Evolutionary conservation across 163 green algal genomes (phyloP), one percentile per base, ranked within the genome.

Genomic region (Scenedesmus sp.): DNA sequence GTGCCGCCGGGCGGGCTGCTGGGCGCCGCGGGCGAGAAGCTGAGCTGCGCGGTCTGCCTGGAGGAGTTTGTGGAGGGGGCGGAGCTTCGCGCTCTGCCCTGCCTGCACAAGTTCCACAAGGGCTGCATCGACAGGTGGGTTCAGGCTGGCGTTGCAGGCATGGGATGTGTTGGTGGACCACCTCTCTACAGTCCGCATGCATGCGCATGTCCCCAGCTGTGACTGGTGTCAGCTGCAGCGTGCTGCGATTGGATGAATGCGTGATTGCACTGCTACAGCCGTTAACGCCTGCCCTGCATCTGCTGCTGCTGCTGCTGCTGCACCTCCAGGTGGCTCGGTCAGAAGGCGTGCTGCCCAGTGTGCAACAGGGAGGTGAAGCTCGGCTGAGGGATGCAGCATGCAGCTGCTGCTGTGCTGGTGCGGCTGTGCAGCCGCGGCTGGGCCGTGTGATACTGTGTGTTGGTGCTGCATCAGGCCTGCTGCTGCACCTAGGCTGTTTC

Each of bases 41-140:
- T 92, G 49, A 53, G 61, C 43, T 92, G 88, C 40, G 40, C 79
- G n/a, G 81, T 92, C 30, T 92, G 88, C 81, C 65, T 92, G 1
- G 88, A 92, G 44, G 90, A 93, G 76, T 89, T 90, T 88, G 70
- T 13, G 30, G 89, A 94, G 35, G 92, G 86, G 18, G 35, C 79
- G 26, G 68, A 93, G 83, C 85, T 94, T 43, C 84, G 89, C 22
- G 24, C 65, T 37, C 85, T 94, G 49, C 92, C 89, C 0, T 94
- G 92, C 89, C 73, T 89, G 1, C 92, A 94, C 70, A 86, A 88
- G 70, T 94, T 92, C 51, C 85, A 93, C 85, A 88, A 68, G 44
- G 89, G 73, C 18, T 94, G 91, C 70, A 93, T 94, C 53, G 81
- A 91, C 73, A 87, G 53, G 22, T 93, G 83, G 84, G 20, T 91